Evolutionary conservation across 2,329 filamentous ascomycete genomes (phyloP).

Genomic region (Trichoderma sp.): DNA sequence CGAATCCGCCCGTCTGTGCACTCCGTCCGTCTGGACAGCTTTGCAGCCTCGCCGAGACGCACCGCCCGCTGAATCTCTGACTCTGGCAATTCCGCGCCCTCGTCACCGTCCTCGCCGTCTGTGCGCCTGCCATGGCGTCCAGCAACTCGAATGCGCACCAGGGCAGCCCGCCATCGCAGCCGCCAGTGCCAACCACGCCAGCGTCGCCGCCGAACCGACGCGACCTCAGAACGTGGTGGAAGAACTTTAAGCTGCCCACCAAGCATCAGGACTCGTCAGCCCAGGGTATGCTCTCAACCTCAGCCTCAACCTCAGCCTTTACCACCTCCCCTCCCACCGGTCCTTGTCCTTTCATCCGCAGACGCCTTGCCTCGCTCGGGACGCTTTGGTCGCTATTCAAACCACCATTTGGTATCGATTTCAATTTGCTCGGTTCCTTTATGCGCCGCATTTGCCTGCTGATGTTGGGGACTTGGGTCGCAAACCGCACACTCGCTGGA

Average conservation of each 20-base stretch:
- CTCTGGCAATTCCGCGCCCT: constrained; percentile 17
- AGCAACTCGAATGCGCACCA: constrained; percentile 40
- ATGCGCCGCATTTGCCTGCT: constrained; percentile 18
- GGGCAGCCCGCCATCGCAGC: constrained; percentile 38
- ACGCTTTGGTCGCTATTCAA: constrained; percentile 23
- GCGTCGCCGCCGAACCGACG: constrained; percentile 79
- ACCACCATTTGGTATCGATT: constrained; percentile 22
- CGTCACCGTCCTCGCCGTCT: neutral
- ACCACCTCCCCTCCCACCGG: constrained; percentile 7
- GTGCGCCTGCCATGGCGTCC: constrained; percentile 41
- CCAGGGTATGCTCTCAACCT: constrained; percentile 46
- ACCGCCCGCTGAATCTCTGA: constrained; percentile 11
- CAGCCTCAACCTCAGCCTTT: neutral
- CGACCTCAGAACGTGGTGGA: constrained; percentile 96
- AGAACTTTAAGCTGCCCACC: constrained; percentile 77
- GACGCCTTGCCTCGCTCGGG: constrained; percentile 17
- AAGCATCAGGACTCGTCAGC: constrained; percentile 57
- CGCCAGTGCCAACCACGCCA: constrained; percentile 44
- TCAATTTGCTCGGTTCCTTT: constrained; percentile 20
- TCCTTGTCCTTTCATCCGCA: constrained; percentile 19
- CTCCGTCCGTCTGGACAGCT: constrained; percentile 1
- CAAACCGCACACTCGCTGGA: constrained; percentile 5
- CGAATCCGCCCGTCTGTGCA: constrained; percentile 16
- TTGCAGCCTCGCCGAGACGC: constrained; percentile 2
- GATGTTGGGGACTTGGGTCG: constrained; percentile 18